phyloP scores from a whole-genome alignment of 768 basidiomycete species.

The Auricularia sp. region DNA sequence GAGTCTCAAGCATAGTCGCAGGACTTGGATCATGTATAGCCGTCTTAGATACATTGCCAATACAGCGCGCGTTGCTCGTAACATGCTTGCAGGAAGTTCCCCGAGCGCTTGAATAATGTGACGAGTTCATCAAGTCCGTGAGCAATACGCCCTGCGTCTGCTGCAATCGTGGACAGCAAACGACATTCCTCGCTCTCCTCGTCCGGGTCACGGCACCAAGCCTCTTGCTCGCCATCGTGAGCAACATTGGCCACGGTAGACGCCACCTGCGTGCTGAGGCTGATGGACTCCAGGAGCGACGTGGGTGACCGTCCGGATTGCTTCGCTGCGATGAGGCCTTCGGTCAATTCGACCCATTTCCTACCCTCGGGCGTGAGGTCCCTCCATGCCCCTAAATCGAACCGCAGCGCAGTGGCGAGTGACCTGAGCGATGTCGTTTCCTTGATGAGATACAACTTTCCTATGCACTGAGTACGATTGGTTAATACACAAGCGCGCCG shows the following conservation, averaged over 20 bases:
- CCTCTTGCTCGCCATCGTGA: not conserved
- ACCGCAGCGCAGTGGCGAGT: too few species aligned
- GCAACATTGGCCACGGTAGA: not conserved
- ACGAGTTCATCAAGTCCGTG: not conserved
- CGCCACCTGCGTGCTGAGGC: not conserved
- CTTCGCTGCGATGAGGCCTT: not conserved
- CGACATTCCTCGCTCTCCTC: not conserved
- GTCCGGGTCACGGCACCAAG: not conserved
- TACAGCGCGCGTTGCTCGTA: not conserved
- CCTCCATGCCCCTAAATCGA: too few species aligned
- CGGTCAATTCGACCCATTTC: too few species aligned
- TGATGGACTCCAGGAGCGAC: not conserved
- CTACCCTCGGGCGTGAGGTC: too few species aligned
- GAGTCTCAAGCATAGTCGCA: too few species aligned
- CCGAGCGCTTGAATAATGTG: not conserved
- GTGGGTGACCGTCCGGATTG: not conserved
- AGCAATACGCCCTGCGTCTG: not conserved
- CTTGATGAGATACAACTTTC: too few species aligned
- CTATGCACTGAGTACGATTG: too few species aligned
- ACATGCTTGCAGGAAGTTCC: not conserved
- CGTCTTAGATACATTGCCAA: not conserved
- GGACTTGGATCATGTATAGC: too few species aligned
- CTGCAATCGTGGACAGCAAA: not conserved
- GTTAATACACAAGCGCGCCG: too few species aligned
- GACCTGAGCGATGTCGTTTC: too few species aligned